phyloP scores from a whole-genome alignment of 495 filamentous ascomycete species.

The Extremus antarcticus region DNA sequence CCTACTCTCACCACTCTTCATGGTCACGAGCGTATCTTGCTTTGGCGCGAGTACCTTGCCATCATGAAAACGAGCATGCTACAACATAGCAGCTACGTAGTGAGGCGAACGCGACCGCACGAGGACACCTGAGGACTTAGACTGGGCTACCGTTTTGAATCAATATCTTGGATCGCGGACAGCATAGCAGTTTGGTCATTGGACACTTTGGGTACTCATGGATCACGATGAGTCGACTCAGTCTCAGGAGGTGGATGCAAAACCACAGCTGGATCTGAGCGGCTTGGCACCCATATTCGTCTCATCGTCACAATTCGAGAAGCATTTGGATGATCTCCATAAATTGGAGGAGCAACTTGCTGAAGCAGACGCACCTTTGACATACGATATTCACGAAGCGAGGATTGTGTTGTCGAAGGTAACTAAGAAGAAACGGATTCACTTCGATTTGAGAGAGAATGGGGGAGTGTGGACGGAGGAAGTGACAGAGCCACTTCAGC shows the following conservation, averaged over 20 bases:
- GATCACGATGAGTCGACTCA: background rate
- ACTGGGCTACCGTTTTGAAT: background rate
- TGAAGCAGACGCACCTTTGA: constrained; percentile 44
- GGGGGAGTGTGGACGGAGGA: constrained; percentile 54
- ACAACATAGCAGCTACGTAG: background rate
- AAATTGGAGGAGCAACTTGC: constrained; percentile 52
- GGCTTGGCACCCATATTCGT: constrained; percentile 62
- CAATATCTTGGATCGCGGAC: background rate
- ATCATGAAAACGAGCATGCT: background rate
- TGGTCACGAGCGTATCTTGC: too few relatives aligned
- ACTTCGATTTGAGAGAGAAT: constrained; percentile 62
- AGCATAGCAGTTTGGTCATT: background rate
- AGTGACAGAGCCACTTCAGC: constrained; percentile 9
- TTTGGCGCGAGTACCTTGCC: background rate
- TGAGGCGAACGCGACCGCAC: background rate
- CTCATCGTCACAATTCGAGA: constrained; percentile 55
- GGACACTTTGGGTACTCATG: background rate
- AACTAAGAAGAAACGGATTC: constrained; percentile 54
- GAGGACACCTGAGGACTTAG: background rate
- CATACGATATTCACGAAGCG: constrained; percentile 63
- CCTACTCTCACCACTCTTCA: too few relatives aligned
- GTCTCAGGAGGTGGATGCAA: background rate
- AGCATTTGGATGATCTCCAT: constrained; percentile 42
- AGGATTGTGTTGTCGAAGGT: constrained; percentile 63
- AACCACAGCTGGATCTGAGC: constrained; percentile 24